These are phyloP conservation scores for Cucurbita maxima DNA, from an alignment of 306 rosid species.

Conservation along the genomic window DNA sequence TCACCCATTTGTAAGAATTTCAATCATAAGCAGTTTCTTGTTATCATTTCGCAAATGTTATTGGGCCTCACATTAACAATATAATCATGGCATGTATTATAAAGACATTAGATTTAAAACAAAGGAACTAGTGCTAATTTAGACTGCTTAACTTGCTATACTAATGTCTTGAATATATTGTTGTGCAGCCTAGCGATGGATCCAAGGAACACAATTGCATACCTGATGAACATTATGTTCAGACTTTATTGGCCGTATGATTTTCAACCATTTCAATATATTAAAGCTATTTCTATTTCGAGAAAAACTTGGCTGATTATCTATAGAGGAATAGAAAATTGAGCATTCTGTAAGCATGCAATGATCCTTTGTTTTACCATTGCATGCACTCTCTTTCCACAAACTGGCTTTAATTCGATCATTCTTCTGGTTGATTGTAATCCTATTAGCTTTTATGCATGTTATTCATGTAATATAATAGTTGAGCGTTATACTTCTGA, in stretches of 20 bases:
- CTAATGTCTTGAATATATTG: conserved; percentile 7
- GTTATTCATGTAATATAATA: neutral
- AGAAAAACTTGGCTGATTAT: neutral
- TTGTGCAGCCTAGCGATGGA: conserved; percentile 65
- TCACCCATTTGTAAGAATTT: conserved; percentile 59
- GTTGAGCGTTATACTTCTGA: neutral
- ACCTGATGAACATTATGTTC: conserved; percentile 96
- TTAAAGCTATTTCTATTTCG: neutral
- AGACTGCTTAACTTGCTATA: neutral
- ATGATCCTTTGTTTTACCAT: neutral
- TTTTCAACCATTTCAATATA: conserved; percentile 4
- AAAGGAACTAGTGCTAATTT: neutral
- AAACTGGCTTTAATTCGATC: neutral
- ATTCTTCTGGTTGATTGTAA: neutral
- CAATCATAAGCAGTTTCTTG: neutral
- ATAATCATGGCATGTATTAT: neutral
- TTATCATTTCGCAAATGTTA: neutral
- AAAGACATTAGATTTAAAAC: neutral
- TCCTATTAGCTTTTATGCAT: neutral
- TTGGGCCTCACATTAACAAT: neutral
- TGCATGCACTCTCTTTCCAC: neutral
- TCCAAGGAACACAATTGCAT: conserved; percentile 88
- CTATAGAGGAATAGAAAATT: neutral
- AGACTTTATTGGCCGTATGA: conserved; percentile 82
- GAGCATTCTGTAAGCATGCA: neutral